Evolutionary conservation across 2,329 filamentous ascomycete genomes (phyloP).

Genomic region (Exophiala mesophila): DNA sequence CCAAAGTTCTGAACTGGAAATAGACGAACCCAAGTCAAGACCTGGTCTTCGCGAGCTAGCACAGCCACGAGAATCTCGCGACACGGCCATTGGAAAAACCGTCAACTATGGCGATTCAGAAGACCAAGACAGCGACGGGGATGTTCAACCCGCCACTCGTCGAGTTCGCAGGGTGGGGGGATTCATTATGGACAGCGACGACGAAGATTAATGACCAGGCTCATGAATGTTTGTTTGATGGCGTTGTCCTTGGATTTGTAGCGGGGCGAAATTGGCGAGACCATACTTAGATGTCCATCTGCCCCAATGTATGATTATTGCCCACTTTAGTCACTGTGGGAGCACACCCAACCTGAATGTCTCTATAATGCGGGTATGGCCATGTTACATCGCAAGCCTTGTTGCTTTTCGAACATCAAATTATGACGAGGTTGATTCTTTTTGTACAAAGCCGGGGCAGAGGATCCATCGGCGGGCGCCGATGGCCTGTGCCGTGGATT

Average conservation of each 20-base stretch:
- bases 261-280: too few relatives aligned
- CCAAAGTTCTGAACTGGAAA: conserved; percentile 14
- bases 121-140: conserved; percentile 16
- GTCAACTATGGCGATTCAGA: conserved; percentile 4
- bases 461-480: conserved; percentile 17
- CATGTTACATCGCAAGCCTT: too few relatives aligned
- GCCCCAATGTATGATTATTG: too few relatives aligned
- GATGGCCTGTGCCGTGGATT: conserved; percentile 4
- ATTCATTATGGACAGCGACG: conserved; percentile 26
- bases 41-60: conserved; percentile 9
- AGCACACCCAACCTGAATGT: too few relatives aligned
- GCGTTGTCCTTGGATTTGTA: background rate
- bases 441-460: too few relatives aligned
- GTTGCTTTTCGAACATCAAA: too few relatives aligned
- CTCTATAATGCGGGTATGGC: too few relatives aligned
- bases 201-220: conserved; percentile 18
- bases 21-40: background rate
- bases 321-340: too few relatives aligned
- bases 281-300: too few relatives aligned
- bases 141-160: conserved; percentile 9
- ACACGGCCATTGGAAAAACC: background rate
- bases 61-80: conserved; percentile 6
- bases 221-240: background rate
- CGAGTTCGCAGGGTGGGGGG: conserved; percentile 18
- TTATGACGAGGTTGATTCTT: too few relatives aligned